Evolutionary conservation across 352 stramenopile species (phyloP), one percentile per base, ranked within the genome.

Genomic region (Phytophthora melonis): DNA sequence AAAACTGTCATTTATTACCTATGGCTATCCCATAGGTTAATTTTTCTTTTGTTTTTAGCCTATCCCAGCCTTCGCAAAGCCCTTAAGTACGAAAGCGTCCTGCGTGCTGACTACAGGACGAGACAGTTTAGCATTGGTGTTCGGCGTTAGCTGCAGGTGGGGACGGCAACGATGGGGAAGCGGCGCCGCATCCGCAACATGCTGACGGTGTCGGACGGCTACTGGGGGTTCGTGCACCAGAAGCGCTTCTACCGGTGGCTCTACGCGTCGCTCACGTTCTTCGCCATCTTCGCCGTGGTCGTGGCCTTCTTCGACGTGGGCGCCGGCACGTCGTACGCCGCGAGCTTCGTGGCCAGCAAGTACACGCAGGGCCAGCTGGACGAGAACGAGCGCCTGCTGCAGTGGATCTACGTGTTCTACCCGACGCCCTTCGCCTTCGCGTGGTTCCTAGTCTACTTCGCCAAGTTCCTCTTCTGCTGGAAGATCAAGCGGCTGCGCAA

Each of bases 381-480:
- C 62, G 87, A 94, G 72, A 94, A 94, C 70, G 64, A 86, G 74
- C 85, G 81, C 8, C 71, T 94, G 58, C 75, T 94, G 47, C 77
- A 86, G 71, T 94, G 81, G 80, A 83, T 94, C 58, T 94, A 94
- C 70, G 66, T 83, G 7, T 91, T 93, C 68, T 89, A 91, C 60
- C 87, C 87, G 30, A 89, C 87, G 57, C 87, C 87, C n/a, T 73
- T 91, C 25, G 64, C 65, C n/a, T 80, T 88, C 50, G 83, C 83
- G 5, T 94, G 87, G 87, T 82, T 92, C 58, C 68, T 94, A 47
- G 87, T 94, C 30, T 94, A 94, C 74, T 93, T 94, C 69, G 85
- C 79, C 64, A 92, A 94, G 76, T 94, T 94, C 57, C 74, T 93
- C 65, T 92, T 88, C 55, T 86, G 83, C 77, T 88, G 79, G 74